phyloP scores from a whole-genome alignment of 2,329 filamentous ascomycete species.

The Epichloe scottii region DNA sequence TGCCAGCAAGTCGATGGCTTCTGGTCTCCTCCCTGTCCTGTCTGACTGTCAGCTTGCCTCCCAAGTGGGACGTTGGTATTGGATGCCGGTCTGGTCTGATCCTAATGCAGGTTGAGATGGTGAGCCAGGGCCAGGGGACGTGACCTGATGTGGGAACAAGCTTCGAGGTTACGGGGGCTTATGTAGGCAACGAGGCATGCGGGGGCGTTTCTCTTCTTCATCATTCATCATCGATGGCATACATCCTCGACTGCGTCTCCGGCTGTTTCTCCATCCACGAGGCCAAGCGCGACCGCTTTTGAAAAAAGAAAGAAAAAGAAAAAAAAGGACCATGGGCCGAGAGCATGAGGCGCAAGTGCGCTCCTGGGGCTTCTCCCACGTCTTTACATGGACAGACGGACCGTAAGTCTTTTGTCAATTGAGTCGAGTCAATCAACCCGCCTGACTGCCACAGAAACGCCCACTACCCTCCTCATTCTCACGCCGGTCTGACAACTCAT shows the following conservation, averaged over 20 bases:
- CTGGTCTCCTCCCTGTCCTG: neutral
- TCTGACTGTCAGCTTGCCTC: neutral
- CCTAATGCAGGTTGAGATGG: neutral
- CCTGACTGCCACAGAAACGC: constrained; percentile 36
- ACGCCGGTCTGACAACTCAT: constrained; percentile 54
- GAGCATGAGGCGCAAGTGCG: constrained; percentile 45
- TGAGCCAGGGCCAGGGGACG: too few species aligned
- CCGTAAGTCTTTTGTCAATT: constrained; percentile 38
- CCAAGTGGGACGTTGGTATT: neutral
- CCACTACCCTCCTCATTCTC: constrained; percentile 56
- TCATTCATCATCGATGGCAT: too few species aligned
- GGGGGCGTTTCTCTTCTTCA: too few species aligned
- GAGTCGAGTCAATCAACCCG: neutral
- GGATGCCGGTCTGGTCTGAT: neutral
- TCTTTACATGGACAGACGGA: constrained; percentile 61
- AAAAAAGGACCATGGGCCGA: constrained; percentile 12
- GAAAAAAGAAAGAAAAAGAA: too few species aligned
- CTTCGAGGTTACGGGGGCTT: too few species aligned
- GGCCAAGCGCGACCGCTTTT: too few species aligned
- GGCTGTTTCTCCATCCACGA: neutral
- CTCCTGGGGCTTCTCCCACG: constrained; percentile 55
- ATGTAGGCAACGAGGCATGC: too few species aligned
- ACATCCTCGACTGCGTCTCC: neutral
- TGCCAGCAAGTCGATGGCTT: neutral
- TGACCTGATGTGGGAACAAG: too few species aligned